These are phyloP conservation scores for Phytophthora citrophthora DNA, from an alignment of 352 stramenopile species.

Conservation along the genomic window DNA sequence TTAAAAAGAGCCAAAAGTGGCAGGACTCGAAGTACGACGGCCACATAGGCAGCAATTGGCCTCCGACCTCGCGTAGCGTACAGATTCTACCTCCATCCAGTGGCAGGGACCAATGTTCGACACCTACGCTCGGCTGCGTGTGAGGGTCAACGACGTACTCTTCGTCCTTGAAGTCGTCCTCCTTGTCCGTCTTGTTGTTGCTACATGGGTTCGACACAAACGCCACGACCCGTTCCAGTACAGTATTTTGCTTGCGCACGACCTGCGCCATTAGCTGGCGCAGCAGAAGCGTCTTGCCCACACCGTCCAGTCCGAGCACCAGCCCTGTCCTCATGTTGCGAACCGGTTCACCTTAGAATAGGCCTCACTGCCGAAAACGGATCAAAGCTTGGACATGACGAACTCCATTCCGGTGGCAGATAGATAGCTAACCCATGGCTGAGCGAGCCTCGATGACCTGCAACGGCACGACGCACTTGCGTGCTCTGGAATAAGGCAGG, in stretches of 20 bases:
- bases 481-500: slow-evolving; percentile 12
- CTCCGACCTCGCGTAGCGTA: slow-evolving; percentile 69
- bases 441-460: not conserved
- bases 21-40: slow-evolving; percentile 66
- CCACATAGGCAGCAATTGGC: slow-evolving; percentile 76
- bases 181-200: slow-evolving; percentile 11
- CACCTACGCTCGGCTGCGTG: slow-evolving; percentile 68
- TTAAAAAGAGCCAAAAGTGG: slow-evolving; percentile 75
- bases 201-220: slow-evolving; percentile 27
- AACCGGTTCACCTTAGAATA: slow-evolving; percentile 19
- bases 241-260: slow-evolving; percentile 42
- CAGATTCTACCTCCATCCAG: slow-evolving; percentile 43
- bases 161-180: slow-evolving; percentile 18
- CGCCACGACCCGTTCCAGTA: slow-evolving; percentile 49
- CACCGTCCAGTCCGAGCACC: slow-evolving; percentile 69
- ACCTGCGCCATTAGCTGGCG: slow-evolving; percentile 61
- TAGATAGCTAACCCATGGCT: not conserved
- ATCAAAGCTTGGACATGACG: too few relatives aligned
- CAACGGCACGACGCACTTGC: slow-evolving; percentile 8
- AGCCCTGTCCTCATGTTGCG: slow-evolving; percentile 61
- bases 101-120: slow-evolving; percentile 62
- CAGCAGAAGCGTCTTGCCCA: slow-evolving; percentile 75
- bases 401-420: too few relatives aligned
- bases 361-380: not conserved
- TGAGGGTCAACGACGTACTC: slow-evolving; percentile 30